These are phyloP conservation scores for Cardamine chenopodiifolia DNA, from an alignment of 345 rosid species.

Conservation along the genomic window DNA sequence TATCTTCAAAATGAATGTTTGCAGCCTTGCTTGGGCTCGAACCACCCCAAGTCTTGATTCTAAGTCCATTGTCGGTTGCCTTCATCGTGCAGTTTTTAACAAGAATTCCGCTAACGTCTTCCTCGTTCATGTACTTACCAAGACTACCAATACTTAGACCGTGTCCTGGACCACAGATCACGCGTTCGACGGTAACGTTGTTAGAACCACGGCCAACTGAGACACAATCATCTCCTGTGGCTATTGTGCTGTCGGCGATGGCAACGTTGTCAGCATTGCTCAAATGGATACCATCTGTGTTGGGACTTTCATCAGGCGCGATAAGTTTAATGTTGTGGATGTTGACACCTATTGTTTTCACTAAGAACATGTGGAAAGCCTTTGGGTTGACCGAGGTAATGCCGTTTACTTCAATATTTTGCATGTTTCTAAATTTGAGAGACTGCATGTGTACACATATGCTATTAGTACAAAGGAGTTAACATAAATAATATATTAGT, in stretches of 20 bases:
- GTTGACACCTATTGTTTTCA: slow-evolving; percentile 29
- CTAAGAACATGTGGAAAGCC: slow-evolving; percentile 58
- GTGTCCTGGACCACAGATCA: slow-evolving; percentile 43
- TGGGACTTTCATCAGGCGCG: slow-evolving; percentile 62
- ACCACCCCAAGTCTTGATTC: slow-evolving; percentile 48
- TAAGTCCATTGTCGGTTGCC: slow-evolving; percentile 40
- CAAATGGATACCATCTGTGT: slow-evolving; percentile 45
- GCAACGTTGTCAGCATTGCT: slow-evolving; percentile 39
- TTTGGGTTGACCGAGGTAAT: slow-evolving; percentile 54
- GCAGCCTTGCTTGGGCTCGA: slow-evolving; percentile 27
- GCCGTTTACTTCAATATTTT: slow-evolving; percentile 38
- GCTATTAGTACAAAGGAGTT: neutral
- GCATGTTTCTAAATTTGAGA: slow-evolving; percentile 46
- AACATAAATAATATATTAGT: neutral
- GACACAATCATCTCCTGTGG: slow-evolving; percentile 43
- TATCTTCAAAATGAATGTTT: slow-evolving; percentile 29
- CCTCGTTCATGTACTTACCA: slow-evolving; percentile 41
- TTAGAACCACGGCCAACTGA: slow-evolving; percentile 44
- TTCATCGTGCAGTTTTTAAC: slow-evolving; percentile 38
- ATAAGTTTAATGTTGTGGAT: slow-evolving; percentile 41
- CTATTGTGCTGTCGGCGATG: slow-evolving; percentile 36
- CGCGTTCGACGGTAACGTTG: slow-evolving; percentile 40
- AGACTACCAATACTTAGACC: slow-evolving; percentile 47
- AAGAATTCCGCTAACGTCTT: slow-evolving; percentile 36
- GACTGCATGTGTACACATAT: slow-evolving; percentile 43